Conservation (phyloP, 257 asterid genomes). For the Nyctanthes arbortristis region DNA sequence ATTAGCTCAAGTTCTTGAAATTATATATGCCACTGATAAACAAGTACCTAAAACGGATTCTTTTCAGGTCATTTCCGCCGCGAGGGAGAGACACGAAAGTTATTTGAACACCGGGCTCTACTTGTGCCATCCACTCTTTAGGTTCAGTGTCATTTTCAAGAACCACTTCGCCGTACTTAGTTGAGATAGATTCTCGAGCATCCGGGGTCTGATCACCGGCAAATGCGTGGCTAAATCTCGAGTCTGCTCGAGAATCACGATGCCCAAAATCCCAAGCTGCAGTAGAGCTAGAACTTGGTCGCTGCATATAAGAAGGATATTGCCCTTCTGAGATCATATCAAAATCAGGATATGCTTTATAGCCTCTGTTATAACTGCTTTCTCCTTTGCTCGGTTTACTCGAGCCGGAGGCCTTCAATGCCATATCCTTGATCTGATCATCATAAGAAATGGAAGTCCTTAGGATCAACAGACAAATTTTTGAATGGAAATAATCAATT, state of each 20-base stretch:
- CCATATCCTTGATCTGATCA: constrained; percentile 24
- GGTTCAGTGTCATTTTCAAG: constrained; percentile 45
- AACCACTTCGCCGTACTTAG: constrained; percentile 26
- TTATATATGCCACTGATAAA: neutral
- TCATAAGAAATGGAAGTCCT: neutral
- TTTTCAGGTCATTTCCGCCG: constrained; percentile 60
- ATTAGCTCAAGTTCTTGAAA: neutral
- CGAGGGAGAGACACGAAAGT: constrained; percentile 56
- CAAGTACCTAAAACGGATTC: constrained; percentile 60
- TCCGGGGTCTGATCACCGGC: neutral
- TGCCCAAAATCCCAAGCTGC: constrained; percentile 83
- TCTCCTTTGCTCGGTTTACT: constrained; percentile 18
- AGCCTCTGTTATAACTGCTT: constrained; percentile 16
- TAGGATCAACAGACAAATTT: neutral
- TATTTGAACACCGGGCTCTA: constrained; percentile 65
- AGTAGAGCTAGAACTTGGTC: constrained; percentile 29
- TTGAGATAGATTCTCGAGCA: constrained; percentile 11
- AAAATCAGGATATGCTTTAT: constrained; percentile 14
- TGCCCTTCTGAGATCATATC: constrained; percentile 15
- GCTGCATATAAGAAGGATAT: constrained; percentile 2
- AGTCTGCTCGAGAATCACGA: constrained; percentile 34
- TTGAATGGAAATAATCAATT: neutral
- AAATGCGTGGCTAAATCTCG: constrained; percentile 38
- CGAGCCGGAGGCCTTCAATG: constrained; percentile 17
- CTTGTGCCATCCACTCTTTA: constrained; percentile 66